phyloP scores from a whole-genome alignment of 371 early-diverging fungal species.

The Mortierella sp. region DNA sequence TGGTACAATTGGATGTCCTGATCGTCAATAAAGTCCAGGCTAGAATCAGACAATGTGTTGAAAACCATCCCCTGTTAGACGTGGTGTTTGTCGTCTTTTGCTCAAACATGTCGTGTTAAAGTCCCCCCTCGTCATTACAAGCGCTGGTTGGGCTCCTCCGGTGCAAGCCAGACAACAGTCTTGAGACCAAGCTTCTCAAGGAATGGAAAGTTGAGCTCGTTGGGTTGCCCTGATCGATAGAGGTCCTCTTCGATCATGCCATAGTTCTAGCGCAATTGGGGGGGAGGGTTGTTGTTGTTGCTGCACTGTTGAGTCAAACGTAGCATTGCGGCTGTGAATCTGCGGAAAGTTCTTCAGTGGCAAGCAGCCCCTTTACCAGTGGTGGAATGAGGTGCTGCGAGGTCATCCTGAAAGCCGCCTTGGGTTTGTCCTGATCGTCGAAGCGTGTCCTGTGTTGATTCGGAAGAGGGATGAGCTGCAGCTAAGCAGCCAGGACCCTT shows the following conservation, averaged over 20 bases:
- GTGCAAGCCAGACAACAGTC: constrained; percentile 93
- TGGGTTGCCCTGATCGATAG: constrained; percentile 97
- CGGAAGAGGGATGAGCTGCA: too few species aligned
- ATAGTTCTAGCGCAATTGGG: constrained; percentile 78
- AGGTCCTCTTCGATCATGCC: constrained; percentile 97
- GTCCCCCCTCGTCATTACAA: constrained; percentile 76
- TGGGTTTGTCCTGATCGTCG: too few species aligned
- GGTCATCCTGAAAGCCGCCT: constrained; percentile 55
- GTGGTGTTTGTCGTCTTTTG: too few species aligned
- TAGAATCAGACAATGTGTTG: constrained; percentile 21
- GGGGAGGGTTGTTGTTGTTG: too few species aligned
- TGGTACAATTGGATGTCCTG: constrained; percentile 94
- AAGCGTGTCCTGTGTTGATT: not conserved
- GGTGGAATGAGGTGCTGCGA: constrained; percentile 88
- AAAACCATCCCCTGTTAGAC: too few species aligned
- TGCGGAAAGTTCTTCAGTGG: not conserved
- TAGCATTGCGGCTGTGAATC: constrained; percentile 5
- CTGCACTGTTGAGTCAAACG: too few species aligned
- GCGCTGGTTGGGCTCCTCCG: constrained; percentile 94
- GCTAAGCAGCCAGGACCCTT: too few species aligned
- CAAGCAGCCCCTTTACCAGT: constrained; percentile 58
- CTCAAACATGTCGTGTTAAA: too few species aligned
- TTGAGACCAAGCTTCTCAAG: constrained; percentile 93
- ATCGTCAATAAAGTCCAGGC: constrained; percentile 95
- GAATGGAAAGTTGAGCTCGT: constrained; percentile 97